Conservation (phyloP, 2,329 filamentous ascomycete species). For the Venturia pyrina region DNA sequence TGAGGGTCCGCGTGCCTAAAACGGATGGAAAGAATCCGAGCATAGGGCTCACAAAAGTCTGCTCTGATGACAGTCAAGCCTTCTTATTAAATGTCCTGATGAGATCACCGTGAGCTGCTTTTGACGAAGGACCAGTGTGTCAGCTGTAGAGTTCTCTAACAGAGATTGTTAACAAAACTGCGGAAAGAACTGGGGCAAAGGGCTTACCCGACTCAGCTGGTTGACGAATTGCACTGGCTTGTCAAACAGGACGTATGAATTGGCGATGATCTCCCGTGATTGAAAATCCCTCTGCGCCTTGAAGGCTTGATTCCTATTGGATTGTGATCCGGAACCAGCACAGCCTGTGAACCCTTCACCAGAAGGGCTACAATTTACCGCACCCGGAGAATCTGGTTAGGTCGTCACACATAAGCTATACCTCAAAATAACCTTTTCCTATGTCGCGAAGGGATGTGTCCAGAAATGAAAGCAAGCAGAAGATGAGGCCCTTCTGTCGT, state of each 20-base stretch:
- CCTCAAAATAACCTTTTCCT: background rate
- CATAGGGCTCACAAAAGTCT: background rate
- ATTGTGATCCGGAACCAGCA: background rate
- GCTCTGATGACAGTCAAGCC: background rate
- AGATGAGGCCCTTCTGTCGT: background rate
- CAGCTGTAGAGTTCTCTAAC: background rate
- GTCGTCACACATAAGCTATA: background rate
- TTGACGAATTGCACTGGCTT: background rate
- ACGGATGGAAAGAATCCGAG: background rate
- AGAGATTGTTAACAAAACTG: background rate
- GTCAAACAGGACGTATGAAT: background rate
- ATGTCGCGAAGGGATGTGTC: background rate
- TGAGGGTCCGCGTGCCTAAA: background rate
- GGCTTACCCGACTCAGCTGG: background rate
- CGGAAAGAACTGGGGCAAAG: background rate
- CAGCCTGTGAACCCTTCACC: background rate
- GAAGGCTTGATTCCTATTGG: background rate
- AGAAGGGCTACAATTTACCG: background rate
- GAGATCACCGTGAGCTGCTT: background rate
- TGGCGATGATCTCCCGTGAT: background rate
- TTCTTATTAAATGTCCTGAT: background rate
- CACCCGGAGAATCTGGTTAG: background rate
- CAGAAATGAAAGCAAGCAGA: background rate
- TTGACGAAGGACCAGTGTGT: background rate
- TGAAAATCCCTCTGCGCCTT: background rate